phyloP scores from a whole-genome alignment of 768 basidiomycete genomes.

The Artomyces pyxidatus region DNA sequence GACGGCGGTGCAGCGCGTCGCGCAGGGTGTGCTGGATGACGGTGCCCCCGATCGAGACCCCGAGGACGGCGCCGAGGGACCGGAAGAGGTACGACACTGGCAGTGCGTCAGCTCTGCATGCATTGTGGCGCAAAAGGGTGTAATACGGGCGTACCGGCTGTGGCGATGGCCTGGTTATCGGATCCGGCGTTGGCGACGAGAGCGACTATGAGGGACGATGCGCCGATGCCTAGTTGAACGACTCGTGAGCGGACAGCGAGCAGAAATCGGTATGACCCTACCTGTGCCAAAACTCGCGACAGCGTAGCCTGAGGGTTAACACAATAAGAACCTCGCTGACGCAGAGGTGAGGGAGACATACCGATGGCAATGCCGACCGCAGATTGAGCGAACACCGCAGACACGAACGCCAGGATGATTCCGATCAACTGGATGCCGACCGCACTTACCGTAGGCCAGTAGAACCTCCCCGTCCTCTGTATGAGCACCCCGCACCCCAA shows the following conservation, averaged over 20 bases:
- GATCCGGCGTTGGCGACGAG: background rate
- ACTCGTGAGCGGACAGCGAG: too few relatives aligned
- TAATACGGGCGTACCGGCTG: background rate
- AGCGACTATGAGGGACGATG: background rate
- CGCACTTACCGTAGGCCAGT: background rate
- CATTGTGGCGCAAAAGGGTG: background rate
- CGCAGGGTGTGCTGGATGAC: conserved; percentile 10
- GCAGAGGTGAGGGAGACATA: too few relatives aligned
- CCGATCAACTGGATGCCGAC: background rate
- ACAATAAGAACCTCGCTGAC: too few relatives aligned
- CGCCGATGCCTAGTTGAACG: background rate
- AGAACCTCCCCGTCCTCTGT: conserved; percentile 11
- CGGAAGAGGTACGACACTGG: conserved; percentile 14
- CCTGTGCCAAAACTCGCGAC: background rate
- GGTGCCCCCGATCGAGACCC: conserved; percentile 9
- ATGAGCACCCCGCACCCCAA: conserved; percentile 9
- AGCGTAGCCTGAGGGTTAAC: too few relatives aligned
- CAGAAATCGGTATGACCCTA: too few relatives aligned
- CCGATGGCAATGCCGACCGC: too few relatives aligned
- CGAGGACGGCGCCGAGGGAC: conserved; percentile 10
- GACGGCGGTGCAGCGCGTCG: background rate
- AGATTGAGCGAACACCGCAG: too few relatives aligned
- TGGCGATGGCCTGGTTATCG: background rate
- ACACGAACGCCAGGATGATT: background rate
- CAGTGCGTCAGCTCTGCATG: background rate